Conservation (phyloP, 2,329 filamentous ascomycete species). For the Aureobasidium lini region DNA sequence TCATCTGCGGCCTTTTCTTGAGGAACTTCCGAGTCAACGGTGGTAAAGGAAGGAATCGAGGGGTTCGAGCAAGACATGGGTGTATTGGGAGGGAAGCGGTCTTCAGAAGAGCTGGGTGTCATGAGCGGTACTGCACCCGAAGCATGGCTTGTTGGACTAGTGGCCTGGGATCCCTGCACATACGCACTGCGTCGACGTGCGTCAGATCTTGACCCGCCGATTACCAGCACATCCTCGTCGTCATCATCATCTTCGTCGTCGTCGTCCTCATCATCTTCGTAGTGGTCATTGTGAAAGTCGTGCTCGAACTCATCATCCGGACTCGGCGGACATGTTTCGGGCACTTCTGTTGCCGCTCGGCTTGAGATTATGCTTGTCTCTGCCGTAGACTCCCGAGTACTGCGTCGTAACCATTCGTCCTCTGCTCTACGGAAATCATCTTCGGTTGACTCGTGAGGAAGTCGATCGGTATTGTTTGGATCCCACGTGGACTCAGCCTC, state of each 20-base stretch:
- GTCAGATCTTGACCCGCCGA: not conserved
- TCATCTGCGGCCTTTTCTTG: not conserved
- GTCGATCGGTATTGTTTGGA: constrained; percentile 17
- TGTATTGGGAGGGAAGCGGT: constrained; percentile 35
- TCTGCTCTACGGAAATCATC: constrained; percentile 28
- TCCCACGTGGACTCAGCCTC: constrained; percentile 17
- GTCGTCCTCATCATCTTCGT: not conserved
- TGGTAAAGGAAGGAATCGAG: constrained; percentile 45
- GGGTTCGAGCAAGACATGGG: constrained; percentile 45
- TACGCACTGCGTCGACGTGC: not conserved
- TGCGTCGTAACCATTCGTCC: constrained; percentile 27
- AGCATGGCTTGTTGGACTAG: constrained; percentile 31
- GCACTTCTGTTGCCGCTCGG: constrained; percentile 22
- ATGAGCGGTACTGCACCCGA: constrained; percentile 13
- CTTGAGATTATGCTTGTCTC: constrained; percentile 21
- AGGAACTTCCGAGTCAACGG: constrained; percentile 32
- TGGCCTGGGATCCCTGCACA: constrained; percentile 20
- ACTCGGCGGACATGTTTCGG: constrained; percentile 36
- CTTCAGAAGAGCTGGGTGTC: constrained; percentile 18
- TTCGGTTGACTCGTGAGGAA: constrained; percentile 24
- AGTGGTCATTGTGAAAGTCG: constrained; percentile 21
- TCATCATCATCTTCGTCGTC: constrained; percentile 1
- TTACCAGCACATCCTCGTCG: not conserved
- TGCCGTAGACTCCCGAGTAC: constrained; percentile 28
- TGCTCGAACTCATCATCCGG: constrained; percentile 38